Evolutionary conservation across 441 rosid species (phyloP).

Genomic region (Pelargonium myrrhifolium): DNA sequence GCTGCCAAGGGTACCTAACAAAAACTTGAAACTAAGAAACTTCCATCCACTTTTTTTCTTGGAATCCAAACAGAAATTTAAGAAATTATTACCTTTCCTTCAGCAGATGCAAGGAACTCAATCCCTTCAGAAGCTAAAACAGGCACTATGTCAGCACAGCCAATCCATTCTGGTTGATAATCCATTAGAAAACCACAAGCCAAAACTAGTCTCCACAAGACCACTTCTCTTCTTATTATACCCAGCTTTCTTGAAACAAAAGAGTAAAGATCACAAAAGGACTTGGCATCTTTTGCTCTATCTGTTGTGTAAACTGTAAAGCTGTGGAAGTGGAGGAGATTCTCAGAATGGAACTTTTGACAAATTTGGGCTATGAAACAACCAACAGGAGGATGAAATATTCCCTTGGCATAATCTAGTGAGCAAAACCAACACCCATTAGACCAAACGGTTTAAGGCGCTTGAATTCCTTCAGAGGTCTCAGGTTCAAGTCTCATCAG

Average conservation of each 20-base stretch:
- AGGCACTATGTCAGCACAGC: conserved; percentile 27
- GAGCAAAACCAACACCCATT: too few relatives aligned
- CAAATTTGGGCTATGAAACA: too few relatives aligned
- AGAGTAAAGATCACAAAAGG: not conserved
- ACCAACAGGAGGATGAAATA: too few relatives aligned
- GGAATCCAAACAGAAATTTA: not conserved
- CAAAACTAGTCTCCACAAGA: not conserved
- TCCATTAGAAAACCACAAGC: conserved; percentile 9
- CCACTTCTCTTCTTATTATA: not conserved
- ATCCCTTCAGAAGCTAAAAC: conserved; percentile 47
- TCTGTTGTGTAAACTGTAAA: not conserved
- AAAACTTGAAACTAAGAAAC: not conserved
- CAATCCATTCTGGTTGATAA: conserved; percentile 21
- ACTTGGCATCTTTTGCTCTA: not conserved
- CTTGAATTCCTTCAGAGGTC: too few relatives aligned
- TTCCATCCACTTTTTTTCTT: not conserved
- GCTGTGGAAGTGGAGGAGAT: too few relatives aligned
- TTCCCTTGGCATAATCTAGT: too few relatives aligned
- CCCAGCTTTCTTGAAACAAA: not conserved
- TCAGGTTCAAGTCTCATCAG: too few relatives aligned
- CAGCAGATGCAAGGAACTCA: conserved; percentile 48
- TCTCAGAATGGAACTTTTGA: too few relatives aligned
- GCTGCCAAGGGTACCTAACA: conserved; percentile 50
- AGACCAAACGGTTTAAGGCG: too few relatives aligned
- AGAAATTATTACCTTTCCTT: conserved; percentile 38